Evolutionary conservation across 176 grass and related monocot species (phyloP), one percentile per base, ranked within the genome.

Genomic region (Musa itinerans): DNA sequence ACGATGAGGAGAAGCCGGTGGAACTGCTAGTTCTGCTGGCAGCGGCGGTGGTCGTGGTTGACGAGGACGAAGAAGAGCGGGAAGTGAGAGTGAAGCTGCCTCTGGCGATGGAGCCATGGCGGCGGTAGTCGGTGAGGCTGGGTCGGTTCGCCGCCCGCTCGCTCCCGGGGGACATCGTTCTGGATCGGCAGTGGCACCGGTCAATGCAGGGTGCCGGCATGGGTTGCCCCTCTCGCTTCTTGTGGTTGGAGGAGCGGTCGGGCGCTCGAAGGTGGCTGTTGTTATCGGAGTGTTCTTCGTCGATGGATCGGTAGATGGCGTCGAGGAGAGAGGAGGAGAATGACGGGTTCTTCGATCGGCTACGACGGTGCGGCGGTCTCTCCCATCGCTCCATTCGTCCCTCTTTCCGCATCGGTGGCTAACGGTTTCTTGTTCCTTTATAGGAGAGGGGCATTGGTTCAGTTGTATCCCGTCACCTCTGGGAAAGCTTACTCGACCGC

Each of bases 1-100:
- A 70, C 17, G 43, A 65, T 1, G 63, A 29, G 23, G 63, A 65
- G 23, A 65, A 65, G 23, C 63, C 63, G 63, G 63, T 65, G 63
- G 63, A 65, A 10, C 9, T 65, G 63, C 63, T 65, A 23, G 17
- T 61, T 12, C 55, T 5, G 57, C 14, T 61, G 6, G 19, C n/a
- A 92, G 87, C 92, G 92, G 85, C 90, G 87, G 20, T 88, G 51
- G 0, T 85, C 74, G 71, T 79, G 73, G 26, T 57, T 27, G 19
- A 89, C 81, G 48, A 88, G 85, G 79, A 82, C 83, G 26, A 96
- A 79, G 74, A 88, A 90, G 7, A 90, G 92, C 22, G 92, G 82
- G 67, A 88, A 85, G 34, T 43, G 69, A 92, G 89, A 48, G 83
- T 84, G 74, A 92, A 87, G 64, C 88, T 85, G 85, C 89, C 90